Conservation (phyloP, 257 asterid genomes). For the Paulownia fortunei region DNA sequence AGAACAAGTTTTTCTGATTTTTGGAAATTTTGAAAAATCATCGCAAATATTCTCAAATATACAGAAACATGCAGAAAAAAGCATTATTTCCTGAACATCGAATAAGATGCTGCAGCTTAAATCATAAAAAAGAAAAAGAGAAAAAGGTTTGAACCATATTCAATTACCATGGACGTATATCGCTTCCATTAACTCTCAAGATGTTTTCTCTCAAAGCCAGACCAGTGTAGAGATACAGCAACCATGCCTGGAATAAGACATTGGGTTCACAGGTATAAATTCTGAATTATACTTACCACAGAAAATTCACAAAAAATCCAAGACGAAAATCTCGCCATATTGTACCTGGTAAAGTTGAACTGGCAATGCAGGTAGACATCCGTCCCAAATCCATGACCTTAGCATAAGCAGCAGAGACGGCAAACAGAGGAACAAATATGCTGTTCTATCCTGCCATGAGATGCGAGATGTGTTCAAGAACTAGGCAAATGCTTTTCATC, state of each 20-base stretch:
- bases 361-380: constrained; percentile 94
- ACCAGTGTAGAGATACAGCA: constrained; percentile 93
- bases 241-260: constrained; percentile 85
- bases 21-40: background rate
- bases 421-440: constrained; percentile 68
- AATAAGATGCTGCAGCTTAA: constrained; percentile 19
- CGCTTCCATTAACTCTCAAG: constrained; percentile 92
- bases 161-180: constrained; percentile 94
- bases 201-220: constrained; percentile 94
- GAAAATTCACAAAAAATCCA: background rate
- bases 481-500: constrained; percentile 1
- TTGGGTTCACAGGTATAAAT: constrained; percentile 18
- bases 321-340: constrained; percentile 18
- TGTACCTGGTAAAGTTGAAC: constrained; percentile 97
- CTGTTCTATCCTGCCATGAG: constrained; percentile 86
- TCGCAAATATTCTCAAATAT: background rate
- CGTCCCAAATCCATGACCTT: constrained; percentile 85
- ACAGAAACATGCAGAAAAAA: background rate
- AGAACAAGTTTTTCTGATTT: background rate
- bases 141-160: constrained; percentile 15
- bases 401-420: constrained; percentile 70
- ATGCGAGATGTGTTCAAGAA: background rate
- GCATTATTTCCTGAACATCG: background rate
- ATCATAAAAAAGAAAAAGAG: background rate
- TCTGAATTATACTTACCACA: constrained; percentile 2